phyloP scores from a whole-genome alignment of 345 rosid species.

The Aquilaria sinensis region DNA sequence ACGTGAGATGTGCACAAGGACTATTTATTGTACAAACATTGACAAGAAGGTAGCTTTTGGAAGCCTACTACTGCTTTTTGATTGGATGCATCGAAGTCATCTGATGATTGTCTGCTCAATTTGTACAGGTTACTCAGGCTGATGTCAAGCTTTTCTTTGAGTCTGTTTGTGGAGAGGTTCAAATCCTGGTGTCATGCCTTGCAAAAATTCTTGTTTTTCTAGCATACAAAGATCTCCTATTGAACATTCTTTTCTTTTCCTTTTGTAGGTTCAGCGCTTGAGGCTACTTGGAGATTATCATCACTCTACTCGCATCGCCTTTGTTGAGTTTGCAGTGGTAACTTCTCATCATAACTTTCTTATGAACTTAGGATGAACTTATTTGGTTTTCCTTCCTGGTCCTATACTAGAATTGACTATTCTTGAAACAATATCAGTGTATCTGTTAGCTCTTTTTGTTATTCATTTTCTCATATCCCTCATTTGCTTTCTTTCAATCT shows the following conservation, averaged over 20 bases:
- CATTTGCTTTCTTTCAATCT: too few relatives aligned
- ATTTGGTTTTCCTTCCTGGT: too few relatives aligned
- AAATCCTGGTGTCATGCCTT: slow-evolving; percentile 9
- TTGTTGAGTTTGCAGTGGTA: slow-evolving; percentile 90
- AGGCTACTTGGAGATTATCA: slow-evolving; percentile 93
- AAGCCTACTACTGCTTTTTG: not conserved
- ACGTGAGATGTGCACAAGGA: slow-evolving; percentile 97
- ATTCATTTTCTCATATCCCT: too few relatives aligned
- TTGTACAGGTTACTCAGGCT: slow-evolving; percentile 68
- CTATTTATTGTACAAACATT: slow-evolving; percentile 94
- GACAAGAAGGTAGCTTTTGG: slow-evolving; percentile 66
- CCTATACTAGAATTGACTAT: too few relatives aligned
- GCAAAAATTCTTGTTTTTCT: slow-evolving; percentile 3
- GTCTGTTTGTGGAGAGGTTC: slow-evolving; percentile 86
- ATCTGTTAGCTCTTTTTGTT: too few relatives aligned
- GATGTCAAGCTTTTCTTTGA: slow-evolving; percentile 85
- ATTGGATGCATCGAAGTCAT: slow-evolving; percentile 2
- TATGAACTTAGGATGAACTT: too few relatives aligned
- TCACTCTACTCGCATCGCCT: slow-evolving; percentile 92
- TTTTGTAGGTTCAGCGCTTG: slow-evolving; percentile 71
- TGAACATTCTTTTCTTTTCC: slow-evolving; percentile 4
- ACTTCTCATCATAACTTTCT: slow-evolving; percentile 14
- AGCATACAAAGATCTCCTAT: not conserved
- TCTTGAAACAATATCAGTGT: too few relatives aligned
- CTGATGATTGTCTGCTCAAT: slow-evolving; percentile 14